These are phyloP conservation scores for Vinca minor DNA, from an alignment of 257 asterid species.

Conservation along the genomic window DNA sequence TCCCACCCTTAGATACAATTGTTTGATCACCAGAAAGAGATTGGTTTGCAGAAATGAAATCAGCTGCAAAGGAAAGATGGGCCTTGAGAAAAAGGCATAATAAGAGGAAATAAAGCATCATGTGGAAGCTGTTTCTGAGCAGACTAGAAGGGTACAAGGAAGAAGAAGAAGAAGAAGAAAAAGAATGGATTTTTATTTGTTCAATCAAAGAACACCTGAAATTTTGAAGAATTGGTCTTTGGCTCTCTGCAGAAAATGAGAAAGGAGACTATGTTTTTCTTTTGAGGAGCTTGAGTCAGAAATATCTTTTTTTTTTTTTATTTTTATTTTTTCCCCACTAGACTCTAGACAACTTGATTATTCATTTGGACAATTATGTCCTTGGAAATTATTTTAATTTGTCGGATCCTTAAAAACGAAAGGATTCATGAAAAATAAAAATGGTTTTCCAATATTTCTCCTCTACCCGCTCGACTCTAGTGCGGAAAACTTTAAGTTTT, in stretches of 20 bases:
- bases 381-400: not conserved
- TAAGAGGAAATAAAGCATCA: slow-evolving; percentile 10
- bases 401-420: too few species aligned
- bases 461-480: too few species aligned
- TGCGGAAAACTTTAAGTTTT: too few species aligned
- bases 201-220: slow-evolving; percentile 1
- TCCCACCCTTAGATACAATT: slow-evolving; percentile 23
- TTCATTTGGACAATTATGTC: slow-evolving; percentile 2
- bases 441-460: too few species aligned
- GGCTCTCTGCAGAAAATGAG: not conserved
- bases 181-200: not conserved
- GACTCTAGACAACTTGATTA: not conserved
- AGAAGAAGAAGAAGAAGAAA: not conserved
- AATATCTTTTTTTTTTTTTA: not conserved
- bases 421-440: too few species aligned
- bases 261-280: too few species aligned
- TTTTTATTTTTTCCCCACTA: too few species aligned
- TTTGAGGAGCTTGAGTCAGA: not conserved
- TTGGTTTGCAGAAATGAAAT: slow-evolving; percentile 30
- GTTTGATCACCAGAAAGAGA: slow-evolving; percentile 36
- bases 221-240: not conserved
- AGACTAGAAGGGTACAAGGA: slow-evolving; percentile 1
- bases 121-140: not conserved
- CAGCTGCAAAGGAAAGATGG: slow-evolving; percentile 24
- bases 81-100: slow-evolving; percentile 11